phyloP scores from a whole-genome alignment of 2,329 filamentous ascomycete genomes.

The Aspergillus intermedius region DNA sequence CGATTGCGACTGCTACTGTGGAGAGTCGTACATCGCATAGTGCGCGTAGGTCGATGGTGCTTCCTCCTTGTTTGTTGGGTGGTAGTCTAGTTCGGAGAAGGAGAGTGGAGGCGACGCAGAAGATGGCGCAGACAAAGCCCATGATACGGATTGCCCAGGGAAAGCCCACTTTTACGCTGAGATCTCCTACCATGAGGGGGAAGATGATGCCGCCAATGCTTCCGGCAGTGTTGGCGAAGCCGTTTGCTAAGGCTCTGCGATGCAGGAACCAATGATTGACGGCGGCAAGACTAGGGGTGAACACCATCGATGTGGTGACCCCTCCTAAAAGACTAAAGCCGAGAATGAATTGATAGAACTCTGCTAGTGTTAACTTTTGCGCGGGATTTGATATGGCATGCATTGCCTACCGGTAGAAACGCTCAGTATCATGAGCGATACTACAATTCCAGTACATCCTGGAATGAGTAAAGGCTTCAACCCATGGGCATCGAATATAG shows the following conservation, averaged over 20 bases:
- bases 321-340: conserved; percentile 16
- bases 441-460: conserved; percentile 18
- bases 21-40: conserved; percentile 19
- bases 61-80: conserved; percentile 10
- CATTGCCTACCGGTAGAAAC: conserved; percentile 5
- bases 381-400: not conserved
- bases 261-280: conserved; percentile 21
- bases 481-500: conserved; percentile 28
- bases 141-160: conserved; percentile 7
- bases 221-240: conserved; percentile 14
- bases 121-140: conserved; percentile 2
- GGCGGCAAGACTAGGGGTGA: conserved; percentile 16
- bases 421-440: conserved; percentile 7
- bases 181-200: conserved; percentile 10
- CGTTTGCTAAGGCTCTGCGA: conserved; percentile 17
- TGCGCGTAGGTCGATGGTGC: conserved; percentile 16
- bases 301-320: conserved; percentile 11
- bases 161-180: conserved; percentile 11
- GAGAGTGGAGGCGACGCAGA: not conserved
- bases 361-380: not conserved
- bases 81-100: conserved; percentile 8
- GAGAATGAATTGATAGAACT: conserved; percentile 19
- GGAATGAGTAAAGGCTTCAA: conserved; percentile 21
- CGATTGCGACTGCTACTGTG: conserved; percentile 22
- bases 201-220: conserved; percentile 19